A percentile compares a stretch with the other conserved stretches of the same genome.
Conservation (phyloP, 257 asterid genomes). For the Solanum sejunctum region DNA sequence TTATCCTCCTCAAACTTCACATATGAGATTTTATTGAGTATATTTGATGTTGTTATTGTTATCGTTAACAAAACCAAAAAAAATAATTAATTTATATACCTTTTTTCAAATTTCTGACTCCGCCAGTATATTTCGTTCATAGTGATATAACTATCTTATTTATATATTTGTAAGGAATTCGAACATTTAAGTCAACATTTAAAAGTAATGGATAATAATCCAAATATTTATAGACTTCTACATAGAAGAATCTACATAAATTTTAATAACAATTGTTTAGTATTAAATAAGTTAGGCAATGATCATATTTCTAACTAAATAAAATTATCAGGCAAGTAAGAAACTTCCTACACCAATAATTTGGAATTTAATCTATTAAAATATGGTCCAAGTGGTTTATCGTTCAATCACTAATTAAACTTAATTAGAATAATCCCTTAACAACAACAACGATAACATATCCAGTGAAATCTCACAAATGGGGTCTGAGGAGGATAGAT, state of each 20-base stretch:
- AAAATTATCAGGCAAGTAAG: neutral
- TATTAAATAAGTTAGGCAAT: neutral
- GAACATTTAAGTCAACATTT: neutral
- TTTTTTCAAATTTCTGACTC: neutral
- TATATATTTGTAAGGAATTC: neutral
- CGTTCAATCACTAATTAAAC: neutral
- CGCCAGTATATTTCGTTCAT: neutral
- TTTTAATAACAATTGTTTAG: neutral
- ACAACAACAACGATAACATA: no score
- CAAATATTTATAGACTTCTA: neutral
- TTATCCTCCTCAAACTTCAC: no score
- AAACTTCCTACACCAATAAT: neutral
- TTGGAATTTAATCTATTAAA: neutral
- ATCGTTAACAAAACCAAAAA: no score
- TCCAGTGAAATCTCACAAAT: no score
- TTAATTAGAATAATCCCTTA: neutral
- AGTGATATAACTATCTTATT: neutral
- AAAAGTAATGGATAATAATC: neutral
- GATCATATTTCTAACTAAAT: neutral
- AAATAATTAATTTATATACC: no score
- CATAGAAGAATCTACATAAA: neutral
- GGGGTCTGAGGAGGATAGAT: no score
- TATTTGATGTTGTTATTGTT: no score
- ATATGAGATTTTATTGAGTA: no score
- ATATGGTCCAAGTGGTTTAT: neutral